These are phyloP conservation scores for Aspergillus leporis DNA, from an alignment of 495 filamentous ascomycete species.

Conservation along the genomic window DNA sequence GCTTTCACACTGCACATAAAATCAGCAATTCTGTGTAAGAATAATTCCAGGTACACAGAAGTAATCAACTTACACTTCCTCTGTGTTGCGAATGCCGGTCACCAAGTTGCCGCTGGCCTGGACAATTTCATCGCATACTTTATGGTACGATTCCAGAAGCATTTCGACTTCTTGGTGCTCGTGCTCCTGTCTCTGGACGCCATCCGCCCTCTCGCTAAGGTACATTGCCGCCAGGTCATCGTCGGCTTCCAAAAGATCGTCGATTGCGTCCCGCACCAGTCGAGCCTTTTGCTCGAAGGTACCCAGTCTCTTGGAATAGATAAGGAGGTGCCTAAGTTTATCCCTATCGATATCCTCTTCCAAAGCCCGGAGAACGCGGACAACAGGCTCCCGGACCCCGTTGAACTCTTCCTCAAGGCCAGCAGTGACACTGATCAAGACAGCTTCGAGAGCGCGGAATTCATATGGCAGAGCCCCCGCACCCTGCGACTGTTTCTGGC, in stretches of 20 bases:
- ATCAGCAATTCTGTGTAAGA: not conserved
- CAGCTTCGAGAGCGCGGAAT: constrained; percentile 59
- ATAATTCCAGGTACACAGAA: not conserved
- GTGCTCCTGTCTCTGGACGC: constrained; percentile 72
- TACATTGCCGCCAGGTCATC: constrained; percentile 97
- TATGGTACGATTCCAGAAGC: constrained; percentile 94
- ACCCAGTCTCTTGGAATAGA: constrained; percentile 92
- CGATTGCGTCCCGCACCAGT: constrained; percentile 90
- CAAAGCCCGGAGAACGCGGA: constrained; percentile 80
- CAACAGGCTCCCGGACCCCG: constrained; percentile 86
- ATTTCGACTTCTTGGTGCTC: constrained; percentile 97
- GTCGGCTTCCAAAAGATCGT: constrained; percentile 95
- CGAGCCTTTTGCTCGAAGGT: constrained; percentile 97
- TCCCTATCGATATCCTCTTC: constrained; percentile 98
- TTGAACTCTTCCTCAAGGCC: constrained; percentile 93
- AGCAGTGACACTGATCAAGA: constrained; percentile 67
- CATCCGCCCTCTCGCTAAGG: constrained; percentile 77
- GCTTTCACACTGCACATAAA: constrained; percentile 73
- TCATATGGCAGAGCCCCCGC: constrained; percentile 62
- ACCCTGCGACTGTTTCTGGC: constrained; percentile 51
- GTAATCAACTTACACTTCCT: constrained; percentile 78
- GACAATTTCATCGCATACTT: constrained; percentile 96
- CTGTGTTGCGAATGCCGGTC: constrained; percentile 94
- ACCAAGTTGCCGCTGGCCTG: constrained; percentile 91
- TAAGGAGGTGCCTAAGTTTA: constrained; percentile 83